These are phyloP conservation scores for Neurospora cerealis DNA, from an alignment of 495 filamentous ascomycete genomes.

Conservation along the genomic window DNA sequence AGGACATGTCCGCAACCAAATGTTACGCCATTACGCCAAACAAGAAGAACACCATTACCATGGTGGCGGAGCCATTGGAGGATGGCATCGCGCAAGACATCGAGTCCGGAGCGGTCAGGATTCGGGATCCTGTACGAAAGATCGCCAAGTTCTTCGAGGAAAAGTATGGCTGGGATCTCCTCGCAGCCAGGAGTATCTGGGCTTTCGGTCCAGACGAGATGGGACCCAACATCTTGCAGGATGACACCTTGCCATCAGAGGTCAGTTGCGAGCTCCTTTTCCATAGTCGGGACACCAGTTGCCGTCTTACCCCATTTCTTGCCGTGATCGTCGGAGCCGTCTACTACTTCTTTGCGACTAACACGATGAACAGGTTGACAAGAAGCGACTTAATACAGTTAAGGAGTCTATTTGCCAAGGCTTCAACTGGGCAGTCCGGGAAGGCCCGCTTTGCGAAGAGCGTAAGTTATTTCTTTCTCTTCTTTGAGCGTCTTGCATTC, in stretches of 20 bases:
- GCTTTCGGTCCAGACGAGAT: slow-evolving; percentile 95
- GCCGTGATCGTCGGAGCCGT: slow-evolving; percentile 4
- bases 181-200: slow-evolving; percentile 93
- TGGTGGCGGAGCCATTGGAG: slow-evolving; percentile 93
- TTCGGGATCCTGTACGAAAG: slow-evolving; percentile 86
- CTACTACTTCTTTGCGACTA: slow-evolving; percentile 4
- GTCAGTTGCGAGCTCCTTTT: slow-evolving; percentile 32
- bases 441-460: slow-evolving; percentile 97
- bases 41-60: slow-evolving; percentile 98
- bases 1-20: slow-evolving; percentile 93
- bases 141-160: slow-evolving; percentile 96
- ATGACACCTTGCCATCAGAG: slow-evolving; percentile 85
- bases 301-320: background rate
- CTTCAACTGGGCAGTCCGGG: slow-evolving; percentile 89
- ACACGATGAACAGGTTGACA: slow-evolving; percentile 54
- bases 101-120: slow-evolving; percentile 78
- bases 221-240: slow-evolving; percentile 92
- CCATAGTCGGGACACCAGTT: background rate
- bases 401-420: slow-evolving; percentile 89
- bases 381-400: slow-evolving; percentile 76
- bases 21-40: slow-evolving; percentile 97
- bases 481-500: slow-evolving; percentile 16
- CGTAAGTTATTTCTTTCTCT: slow-evolving; percentile 49
- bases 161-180: slow-evolving; percentile 92
- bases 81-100: slow-evolving; percentile 94